Evolutionary conservation across 306 rosid species (phyloP), one percentile per base, ranked within the genome.

Genomic region (Abrus pulchellus): DNA sequence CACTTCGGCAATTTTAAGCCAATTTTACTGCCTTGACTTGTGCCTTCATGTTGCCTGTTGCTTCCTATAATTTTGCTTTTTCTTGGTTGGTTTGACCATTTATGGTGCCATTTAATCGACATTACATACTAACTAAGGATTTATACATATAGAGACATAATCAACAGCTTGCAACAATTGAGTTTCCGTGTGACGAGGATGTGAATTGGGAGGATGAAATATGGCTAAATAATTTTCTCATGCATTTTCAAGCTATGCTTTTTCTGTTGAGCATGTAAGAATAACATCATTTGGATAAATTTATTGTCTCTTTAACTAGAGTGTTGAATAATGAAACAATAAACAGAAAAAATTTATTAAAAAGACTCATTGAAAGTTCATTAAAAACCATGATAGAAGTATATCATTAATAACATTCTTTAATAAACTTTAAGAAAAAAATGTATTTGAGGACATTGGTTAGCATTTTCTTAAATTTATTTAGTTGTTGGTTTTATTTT

Each of bases 121-220:
- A 56, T 7, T 56, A 27, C 1, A 43, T 74, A 30, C 78, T 74
- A 74, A 74, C 28, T 10, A 55, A 73, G 67, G 27, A 5, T 40
- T 53, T 29, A 30, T 9, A 14, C n/a, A 41, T 1, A 14, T 2
- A n/a, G 29, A 20, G 20, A 20, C 27, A 27, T 47, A 29, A 36
- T 36, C 40, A 4, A 2, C 40, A 36, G 2, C 40, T 36, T 36
- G 40, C 0, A 36, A 36, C 40, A 36, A 36, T 36, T 36, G 40
- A 36, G 40, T 36, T 36, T 36, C 40, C 9, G 1, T 3, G 71
- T 41, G 71, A 36, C 12, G 29, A 38, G 44, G 44, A 61, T 61
- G 68, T 61, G 45, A 62, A 34, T 33, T 33, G 27, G 9, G 2
- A 10, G 44, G 9, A 61, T 33, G 28, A 61, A 33, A 11, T 33